Percentiles rank a stretch among this genome's conserved stretches.
phyloP scores from a whole-genome alignment of 345 rosid species.

The Aethionema arabicum region DNA sequence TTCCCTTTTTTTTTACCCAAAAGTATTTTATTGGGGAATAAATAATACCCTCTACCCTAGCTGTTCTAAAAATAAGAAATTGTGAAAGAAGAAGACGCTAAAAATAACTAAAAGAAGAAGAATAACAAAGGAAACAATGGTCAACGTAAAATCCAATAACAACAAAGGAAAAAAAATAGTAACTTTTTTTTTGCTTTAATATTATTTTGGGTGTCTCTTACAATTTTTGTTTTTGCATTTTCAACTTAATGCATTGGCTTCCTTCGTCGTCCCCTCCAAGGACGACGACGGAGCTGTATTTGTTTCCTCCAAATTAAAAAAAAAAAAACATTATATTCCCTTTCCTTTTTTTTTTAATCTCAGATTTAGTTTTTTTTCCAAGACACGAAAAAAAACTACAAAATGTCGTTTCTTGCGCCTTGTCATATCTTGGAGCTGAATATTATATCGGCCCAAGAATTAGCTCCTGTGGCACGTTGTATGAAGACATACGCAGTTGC shows the following conservation, averaged over 20 bases:
- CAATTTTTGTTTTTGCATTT: constrained; percentile 26
- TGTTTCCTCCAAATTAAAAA: background rate
- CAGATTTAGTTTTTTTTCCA: background rate
- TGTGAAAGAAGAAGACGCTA: too few relatives aligned
- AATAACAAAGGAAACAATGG: too few relatives aligned
- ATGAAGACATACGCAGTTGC: constrained; percentile 85
- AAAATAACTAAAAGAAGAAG: too few relatives aligned
- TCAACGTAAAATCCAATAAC: constrained; percentile 10
- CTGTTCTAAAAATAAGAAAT: too few relatives aligned
- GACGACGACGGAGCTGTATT: constrained; percentile 38
- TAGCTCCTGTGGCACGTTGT: constrained; percentile 50
- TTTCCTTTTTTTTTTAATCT: background rate
- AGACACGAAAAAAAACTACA: background rate
- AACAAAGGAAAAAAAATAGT: background rate
- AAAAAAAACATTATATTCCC: background rate
- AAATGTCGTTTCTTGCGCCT: constrained; percentile 51
- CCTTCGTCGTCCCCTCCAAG: constrained; percentile 38
- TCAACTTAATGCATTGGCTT: constrained; percentile 33
- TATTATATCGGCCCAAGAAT: constrained; percentile 78
- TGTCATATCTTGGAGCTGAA: constrained; percentile 76
- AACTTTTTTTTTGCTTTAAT: constrained; percentile 5
- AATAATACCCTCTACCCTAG: too few relatives aligned
- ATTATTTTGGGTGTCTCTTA: constrained; percentile 20
- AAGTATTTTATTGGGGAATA: too few relatives aligned
- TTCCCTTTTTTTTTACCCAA: too few relatives aligned